A percentile compares a stretch with the other conserved stretches of the same genome.
phyloP scores from a whole-genome alignment of 208 protist species.

The Porcisia deanei region DNA sequence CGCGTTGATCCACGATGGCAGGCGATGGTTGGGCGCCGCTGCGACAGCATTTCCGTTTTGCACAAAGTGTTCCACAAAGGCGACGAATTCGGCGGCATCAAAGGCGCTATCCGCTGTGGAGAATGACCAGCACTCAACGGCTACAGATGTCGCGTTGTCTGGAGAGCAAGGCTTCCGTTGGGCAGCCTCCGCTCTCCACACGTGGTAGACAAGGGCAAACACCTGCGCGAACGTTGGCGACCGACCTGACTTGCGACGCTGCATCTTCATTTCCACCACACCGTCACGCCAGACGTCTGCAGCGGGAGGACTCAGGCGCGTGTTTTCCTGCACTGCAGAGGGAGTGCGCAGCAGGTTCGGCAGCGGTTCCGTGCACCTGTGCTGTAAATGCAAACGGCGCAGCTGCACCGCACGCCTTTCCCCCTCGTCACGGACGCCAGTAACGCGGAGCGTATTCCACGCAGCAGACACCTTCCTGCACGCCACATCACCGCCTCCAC shows the following conservation, averaged over 20 bases:
- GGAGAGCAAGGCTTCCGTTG: not conserved
- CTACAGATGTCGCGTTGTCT: not conserved
- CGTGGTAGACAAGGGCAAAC: slow-evolving; percentile 31
- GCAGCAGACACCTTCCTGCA: slow-evolving; percentile 32
- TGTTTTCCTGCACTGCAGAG: not conserved
- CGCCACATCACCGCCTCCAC: not conserved
- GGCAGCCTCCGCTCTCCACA: slow-evolving; percentile 14
- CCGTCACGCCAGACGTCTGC: slow-evolving; percentile 7
- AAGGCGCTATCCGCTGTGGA: not conserved
- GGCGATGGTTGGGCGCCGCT: slow-evolving; percentile 4
- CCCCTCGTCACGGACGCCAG: not conserved
- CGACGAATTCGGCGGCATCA: slow-evolving; percentile 16
- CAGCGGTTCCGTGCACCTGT: slow-evolving; percentile 17
- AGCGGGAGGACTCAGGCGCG: not conserved
- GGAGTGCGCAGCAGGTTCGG: not conserved
- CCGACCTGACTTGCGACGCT: slow-evolving; percentile 20
- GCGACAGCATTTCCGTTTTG: slow-evolving; percentile 14
- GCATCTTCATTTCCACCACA: slow-evolving; percentile 28
- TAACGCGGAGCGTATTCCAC: slow-evolving; percentile 23
- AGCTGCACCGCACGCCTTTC: slow-evolving; percentile 26
- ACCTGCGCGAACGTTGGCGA: slow-evolving; percentile 35
- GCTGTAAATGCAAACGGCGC: slow-evolving; percentile 16
- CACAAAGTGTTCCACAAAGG: slow-evolving; percentile 12
- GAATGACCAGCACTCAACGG: not conserved
- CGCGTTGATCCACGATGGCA: slow-evolving; percentile 18